Evolutionary conservation across 2,329 filamentous ascomycete species (phyloP), one percentile per base, ranked within the genome.

Genomic region (Aspergillus sp.): DNA sequence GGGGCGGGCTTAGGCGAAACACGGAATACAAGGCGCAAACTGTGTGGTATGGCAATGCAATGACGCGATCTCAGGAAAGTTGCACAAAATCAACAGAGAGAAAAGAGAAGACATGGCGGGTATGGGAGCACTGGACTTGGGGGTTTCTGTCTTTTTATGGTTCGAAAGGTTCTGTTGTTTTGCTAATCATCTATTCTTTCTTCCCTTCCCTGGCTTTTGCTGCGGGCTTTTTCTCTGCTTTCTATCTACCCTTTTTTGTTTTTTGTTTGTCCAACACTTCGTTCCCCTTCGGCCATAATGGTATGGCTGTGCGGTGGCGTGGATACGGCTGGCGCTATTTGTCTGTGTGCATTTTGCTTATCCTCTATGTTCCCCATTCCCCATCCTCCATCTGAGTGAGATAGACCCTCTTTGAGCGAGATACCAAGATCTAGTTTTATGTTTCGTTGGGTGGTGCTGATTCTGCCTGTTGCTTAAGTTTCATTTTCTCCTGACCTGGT

Each of bases 351-450:
- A 70, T 69, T 72, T 70, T 67, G 65, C 63, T 71, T 65, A 63
- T 70, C 65, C 60, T 67, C 63, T 62, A 67, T 66, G 66, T 66
- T 59, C 66, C 60, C 58, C 51, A 63, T 72, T 66, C 64, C 59
- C 60, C 56, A 57, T 63, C 56, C 67, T 71, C 69, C 67, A 71
- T 67, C 67, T 70, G 65, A 69, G 66, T 68, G 69, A 74, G 69
- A 76, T 76, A 76, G 74, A 77, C 67, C 67, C 68, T 68, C 65
- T 69, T 73, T 72, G 69, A 73, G 74, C 73, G 70, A 74, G 75
- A 77, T 77, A 77, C 74, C 74, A 77, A 70, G 70, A 72, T 74
- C 67, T 72, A 73, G 69, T 71, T 70, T 63, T 73, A 66, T 70
- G 64, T 69, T 69, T 66, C 59, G 53, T 61, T 58, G 51, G 54